phyloP scores from a whole-genome alignment of 257 asterid species.

The Paraleonurus japonicus region DNA sequence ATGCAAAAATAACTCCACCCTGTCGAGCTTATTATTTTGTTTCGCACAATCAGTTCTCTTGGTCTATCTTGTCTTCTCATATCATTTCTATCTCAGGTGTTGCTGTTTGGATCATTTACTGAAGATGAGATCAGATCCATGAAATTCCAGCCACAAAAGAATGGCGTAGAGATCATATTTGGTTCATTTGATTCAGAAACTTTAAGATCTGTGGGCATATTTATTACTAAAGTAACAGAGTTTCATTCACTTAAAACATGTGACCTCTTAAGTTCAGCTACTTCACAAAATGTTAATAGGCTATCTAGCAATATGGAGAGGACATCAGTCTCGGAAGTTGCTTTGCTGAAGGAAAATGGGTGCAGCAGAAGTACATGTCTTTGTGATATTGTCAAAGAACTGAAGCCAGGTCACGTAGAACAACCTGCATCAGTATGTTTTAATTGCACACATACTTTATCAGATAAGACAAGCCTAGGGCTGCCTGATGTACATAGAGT shows the following conservation, averaged over 20 bases:
- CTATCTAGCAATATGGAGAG: constrained; percentile 19
- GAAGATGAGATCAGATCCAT: constrained; percentile 71
- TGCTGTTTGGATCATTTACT: constrained; percentile 77
- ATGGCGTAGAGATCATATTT: constrained; percentile 44
- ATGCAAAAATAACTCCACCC: not conserved
- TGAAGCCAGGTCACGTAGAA: constrained; percentile 28
- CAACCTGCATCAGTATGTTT: constrained; percentile 18
- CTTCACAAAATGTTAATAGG: constrained; percentile 18
- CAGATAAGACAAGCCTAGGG: constrained; percentile 27
- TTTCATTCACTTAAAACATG: constrained; percentile 28
- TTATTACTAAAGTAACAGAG: constrained; percentile 26
- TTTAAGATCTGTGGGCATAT: constrained; percentile 63
- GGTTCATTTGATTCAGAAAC: constrained; percentile 68
- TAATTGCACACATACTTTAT: constrained; percentile 12
- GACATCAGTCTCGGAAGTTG: constrained; percentile 19
- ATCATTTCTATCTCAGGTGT: constrained; percentile 41
- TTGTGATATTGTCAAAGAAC: constrained; percentile 28
- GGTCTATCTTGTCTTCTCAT: not conserved
- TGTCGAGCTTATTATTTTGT: not conserved
- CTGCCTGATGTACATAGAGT: constrained; percentile 25
- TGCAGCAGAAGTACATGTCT: constrained; percentile 15
- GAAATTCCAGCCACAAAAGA: constrained; percentile 39
- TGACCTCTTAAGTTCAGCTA: constrained; percentile 29
- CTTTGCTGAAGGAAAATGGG: constrained; percentile 37
- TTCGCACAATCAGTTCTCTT: not conserved